These are phyloP conservation scores for Cicer arietinum DNA, from an alignment of 306 rosid species.

Conservation along the genomic window DNA sequence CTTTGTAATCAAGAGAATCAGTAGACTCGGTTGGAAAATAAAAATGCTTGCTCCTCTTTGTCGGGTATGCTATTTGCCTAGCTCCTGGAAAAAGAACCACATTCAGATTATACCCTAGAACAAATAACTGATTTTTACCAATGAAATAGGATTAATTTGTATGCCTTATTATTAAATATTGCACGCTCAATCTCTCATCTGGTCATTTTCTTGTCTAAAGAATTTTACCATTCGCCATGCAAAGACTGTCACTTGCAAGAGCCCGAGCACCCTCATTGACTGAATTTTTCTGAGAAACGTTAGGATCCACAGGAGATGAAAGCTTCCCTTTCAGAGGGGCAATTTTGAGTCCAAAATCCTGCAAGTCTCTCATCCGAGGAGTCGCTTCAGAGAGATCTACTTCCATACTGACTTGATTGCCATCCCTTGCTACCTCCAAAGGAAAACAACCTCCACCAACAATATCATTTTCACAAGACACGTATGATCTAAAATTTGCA, in stretches of 20 bases:
- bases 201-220: slow-evolving; percentile 48
- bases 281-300: slow-evolving; percentile 51
- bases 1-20: slow-evolving; percentile 72
- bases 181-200: slow-evolving; percentile 51
- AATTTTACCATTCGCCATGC: slow-evolving; percentile 55
- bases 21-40: slow-evolving; percentile 67
- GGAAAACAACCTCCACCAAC: slow-evolving; percentile 44
- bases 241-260: slow-evolving; percentile 48
- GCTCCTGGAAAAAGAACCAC: slow-evolving; percentile 61
- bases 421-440: slow-evolving; percentile 51
- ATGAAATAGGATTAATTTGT: slow-evolving; percentile 30
- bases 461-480: slow-evolving; percentile 36
- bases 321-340: slow-evolving; percentile 56
- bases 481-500: slow-evolving; percentile 42
- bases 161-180: slow-evolving; percentile 47
- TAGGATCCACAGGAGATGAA: slow-evolving; percentile 54
- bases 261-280: slow-evolving; percentile 51
- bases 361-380: slow-evolving; percentile 75
- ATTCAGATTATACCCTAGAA: slow-evolving; percentile 50
- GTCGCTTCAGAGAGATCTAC: slow-evolving; percentile 56
- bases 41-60: slow-evolving; percentile 68
- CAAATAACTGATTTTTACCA: slow-evolving; percentile 47
- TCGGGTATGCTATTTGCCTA: slow-evolving; percentile 57
- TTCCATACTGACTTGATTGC: slow-evolving; percentile 56
- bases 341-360: slow-evolving; percentile 67